phyloP scores from a whole-genome alignment of 148 eudicot genomes.

The Chenopodium album region DNA sequence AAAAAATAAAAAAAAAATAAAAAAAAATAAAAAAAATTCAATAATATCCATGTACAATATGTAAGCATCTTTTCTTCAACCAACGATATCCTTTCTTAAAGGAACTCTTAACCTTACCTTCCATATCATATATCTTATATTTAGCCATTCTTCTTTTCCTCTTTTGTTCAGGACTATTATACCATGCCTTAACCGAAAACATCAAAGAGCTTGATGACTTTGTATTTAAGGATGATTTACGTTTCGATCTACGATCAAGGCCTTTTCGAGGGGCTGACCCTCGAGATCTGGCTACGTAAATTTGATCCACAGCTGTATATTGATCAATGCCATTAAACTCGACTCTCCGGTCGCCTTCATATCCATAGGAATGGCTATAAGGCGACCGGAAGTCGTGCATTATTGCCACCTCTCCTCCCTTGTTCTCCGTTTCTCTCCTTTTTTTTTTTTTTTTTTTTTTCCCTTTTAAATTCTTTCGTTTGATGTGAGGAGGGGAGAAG shows the following conservation, averaged over 20 bases:
- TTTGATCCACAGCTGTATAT: constrained; percentile 23
- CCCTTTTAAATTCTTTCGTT: background rate
- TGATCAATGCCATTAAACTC: constrained; percentile 19
- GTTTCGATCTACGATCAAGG: background rate
- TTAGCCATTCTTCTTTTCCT: constrained; percentile 46
- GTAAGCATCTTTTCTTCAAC: constrained; percentile 40
- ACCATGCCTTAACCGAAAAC: constrained; percentile 32
- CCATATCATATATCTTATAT: constrained; percentile 43
- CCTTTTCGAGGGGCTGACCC: constrained; percentile 7
- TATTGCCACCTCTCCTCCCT: constrained; percentile 1
- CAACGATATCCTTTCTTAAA: constrained; percentile 40
- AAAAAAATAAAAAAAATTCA: background rate
- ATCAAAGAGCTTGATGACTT: background rate
- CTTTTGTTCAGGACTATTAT: constrained; percentile 34
- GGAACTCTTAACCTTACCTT: constrained; percentile 42
- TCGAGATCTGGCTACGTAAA: constrained; percentile 33
- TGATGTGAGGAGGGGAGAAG: background rate
- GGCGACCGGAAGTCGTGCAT: constrained; percentile 28
- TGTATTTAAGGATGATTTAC: constrained; percentile 7
- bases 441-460: no score
- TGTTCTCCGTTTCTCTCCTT: background rate
- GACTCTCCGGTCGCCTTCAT: constrained; percentile 26
- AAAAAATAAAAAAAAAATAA: no score
- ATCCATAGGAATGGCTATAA: constrained; percentile 8
- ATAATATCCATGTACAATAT: constrained; percentile 36